Percentiles rank a stretch among this genome's conserved stretches.
phyloP scores from a whole-genome alignment of 78 protist genomes.

The Chrysochromulina tobinii region DNA sequence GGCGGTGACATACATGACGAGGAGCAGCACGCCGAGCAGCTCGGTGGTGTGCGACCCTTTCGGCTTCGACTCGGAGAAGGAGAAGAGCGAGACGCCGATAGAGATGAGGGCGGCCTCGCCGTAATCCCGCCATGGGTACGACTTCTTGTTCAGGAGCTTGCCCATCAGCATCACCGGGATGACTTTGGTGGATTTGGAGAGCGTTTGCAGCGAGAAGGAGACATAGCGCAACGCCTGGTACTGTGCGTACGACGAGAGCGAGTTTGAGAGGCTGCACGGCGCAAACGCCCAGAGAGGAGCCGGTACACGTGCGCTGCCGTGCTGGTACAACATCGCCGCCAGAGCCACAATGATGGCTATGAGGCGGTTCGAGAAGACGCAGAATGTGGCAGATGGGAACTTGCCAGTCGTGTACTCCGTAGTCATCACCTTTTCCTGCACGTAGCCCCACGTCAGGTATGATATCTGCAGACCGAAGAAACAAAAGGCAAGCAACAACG shows the following conservation, averaged over 20 bases:
- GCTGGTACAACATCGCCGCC: not conserved
- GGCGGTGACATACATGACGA: slow-evolving; percentile 11
- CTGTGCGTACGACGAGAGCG: not conserved
- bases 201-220: slow-evolving; percentile 51
- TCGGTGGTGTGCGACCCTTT: not conserved
- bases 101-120: not conserved
- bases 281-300: not conserved
- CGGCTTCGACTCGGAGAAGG: not conserved
- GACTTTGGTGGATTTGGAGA: slow-evolving; percentile 63
- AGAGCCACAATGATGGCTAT: not conserved
- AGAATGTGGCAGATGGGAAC: not conserved
- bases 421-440: not conserved
- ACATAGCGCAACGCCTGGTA: slow-evolving; percentile 27
- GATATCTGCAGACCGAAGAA: no score
- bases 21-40: not conserved
- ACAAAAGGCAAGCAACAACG: no score
- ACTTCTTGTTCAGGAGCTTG: not conserved
- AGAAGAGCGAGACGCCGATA: slow-evolving; percentile 40
- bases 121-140: slow-evolving; percentile 35
- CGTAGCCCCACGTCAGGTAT: not conserved
- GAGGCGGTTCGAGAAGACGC: not conserved
- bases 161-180: slow-evolving; percentile 55
- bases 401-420: not conserved
- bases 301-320: not conserved
- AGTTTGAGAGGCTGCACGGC: not conserved